Conservation (phyloP, 306 rosid species). For the Heteromeles arbutifolia region DNA sequence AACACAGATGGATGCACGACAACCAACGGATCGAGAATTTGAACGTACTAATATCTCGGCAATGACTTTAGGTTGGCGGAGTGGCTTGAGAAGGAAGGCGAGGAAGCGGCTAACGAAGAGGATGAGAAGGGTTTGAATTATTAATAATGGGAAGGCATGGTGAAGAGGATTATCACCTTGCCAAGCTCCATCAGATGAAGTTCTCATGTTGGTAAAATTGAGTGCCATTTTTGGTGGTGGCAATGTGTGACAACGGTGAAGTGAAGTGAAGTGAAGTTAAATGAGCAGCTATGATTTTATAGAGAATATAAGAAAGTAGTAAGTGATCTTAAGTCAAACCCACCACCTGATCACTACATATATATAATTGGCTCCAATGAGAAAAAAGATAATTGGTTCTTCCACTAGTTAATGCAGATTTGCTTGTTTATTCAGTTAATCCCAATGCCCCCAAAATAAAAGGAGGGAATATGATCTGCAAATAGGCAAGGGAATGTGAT, state of each 20-base stretch:
- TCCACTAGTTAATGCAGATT: not conserved
- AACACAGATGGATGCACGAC: not conserved
- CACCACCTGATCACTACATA: not conserved
- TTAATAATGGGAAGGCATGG: constrained; percentile 69
- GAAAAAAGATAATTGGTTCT: not conserved
- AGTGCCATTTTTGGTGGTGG: not conserved
- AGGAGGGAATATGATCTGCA: too few relatives aligned
- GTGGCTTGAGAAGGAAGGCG: constrained; percentile 61
- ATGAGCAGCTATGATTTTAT: too few relatives aligned
- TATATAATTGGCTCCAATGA: not conserved
- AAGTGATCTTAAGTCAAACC: too few relatives aligned
- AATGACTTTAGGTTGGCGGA: constrained; percentile 83
- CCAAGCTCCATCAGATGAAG: constrained; percentile 70
- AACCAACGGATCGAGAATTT: too few relatives aligned
- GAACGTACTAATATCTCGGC: constrained; percentile 57
- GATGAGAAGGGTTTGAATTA: constrained; percentile 43
- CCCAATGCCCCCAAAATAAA: too few relatives aligned
- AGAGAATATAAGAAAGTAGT: not conserved
- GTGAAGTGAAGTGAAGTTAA: too few relatives aligned
- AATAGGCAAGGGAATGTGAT: too few relatives aligned
- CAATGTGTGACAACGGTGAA: not conserved
- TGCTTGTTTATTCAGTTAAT: not conserved
- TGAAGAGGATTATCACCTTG: constrained; percentile 80
- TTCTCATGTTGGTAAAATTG: constrained; percentile 52
- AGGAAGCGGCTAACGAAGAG: constrained; percentile 49